phyloP scores from a whole-genome alignment of 2,329 filamentous ascomycete genomes.

The Verticillium longisporum region DNA sequence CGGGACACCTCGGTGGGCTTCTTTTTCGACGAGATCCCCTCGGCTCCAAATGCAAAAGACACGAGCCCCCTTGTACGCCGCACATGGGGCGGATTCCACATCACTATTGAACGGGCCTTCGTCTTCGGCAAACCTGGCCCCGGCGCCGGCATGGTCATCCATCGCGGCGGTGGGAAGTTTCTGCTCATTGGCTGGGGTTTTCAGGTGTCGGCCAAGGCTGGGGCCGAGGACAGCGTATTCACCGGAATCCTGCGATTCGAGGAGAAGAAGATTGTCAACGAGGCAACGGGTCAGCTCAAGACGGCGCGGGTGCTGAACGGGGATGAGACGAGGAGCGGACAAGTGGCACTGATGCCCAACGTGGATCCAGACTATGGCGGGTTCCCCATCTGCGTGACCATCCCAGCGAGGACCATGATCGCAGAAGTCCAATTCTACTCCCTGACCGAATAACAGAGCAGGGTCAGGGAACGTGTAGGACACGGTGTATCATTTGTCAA shows the following conservation, averaged over 20 bases:
- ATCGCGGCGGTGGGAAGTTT: slow-evolving; percentile 15
- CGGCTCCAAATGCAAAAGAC: slow-evolving; percentile 7
- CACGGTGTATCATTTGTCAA: not conserved
- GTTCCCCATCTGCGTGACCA: slow-evolving; percentile 43
- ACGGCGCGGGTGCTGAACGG: slow-evolving; percentile 20
- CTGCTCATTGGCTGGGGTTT: slow-evolving; percentile 19
- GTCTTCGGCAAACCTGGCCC: slow-evolving; percentile 22
- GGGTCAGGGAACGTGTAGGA: not conserved
- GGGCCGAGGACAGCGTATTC: slow-evolving; percentile 12
- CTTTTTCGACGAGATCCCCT: slow-evolving; percentile 19
- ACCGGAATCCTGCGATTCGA: slow-evolving; percentile 17
- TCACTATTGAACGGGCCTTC: slow-evolving; percentile 22
- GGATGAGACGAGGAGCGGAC: slow-evolving; percentile 27
- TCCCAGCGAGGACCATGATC: slow-evolving; percentile 39
- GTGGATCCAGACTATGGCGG: slow-evolving; percentile 45
- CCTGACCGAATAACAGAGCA: not conserved
- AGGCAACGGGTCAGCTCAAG: slow-evolving; percentile 15
- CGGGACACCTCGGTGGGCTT: slow-evolving; percentile 22
- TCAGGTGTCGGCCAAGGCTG: slow-evolving; percentile 14
- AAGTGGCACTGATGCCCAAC: slow-evolving; percentile 39
- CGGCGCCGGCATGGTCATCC: slow-evolving; percentile 20
- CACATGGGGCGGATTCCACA: slow-evolving; percentile 15
- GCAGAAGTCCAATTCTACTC: slow-evolving; percentile 27
- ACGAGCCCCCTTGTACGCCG: slow-evolving; percentile 8
- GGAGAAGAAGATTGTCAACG: slow-evolving; percentile 21